phyloP scores from a whole-genome alignment of 2,329 filamentous ascomycete species.

The Venturia asperata region DNA sequence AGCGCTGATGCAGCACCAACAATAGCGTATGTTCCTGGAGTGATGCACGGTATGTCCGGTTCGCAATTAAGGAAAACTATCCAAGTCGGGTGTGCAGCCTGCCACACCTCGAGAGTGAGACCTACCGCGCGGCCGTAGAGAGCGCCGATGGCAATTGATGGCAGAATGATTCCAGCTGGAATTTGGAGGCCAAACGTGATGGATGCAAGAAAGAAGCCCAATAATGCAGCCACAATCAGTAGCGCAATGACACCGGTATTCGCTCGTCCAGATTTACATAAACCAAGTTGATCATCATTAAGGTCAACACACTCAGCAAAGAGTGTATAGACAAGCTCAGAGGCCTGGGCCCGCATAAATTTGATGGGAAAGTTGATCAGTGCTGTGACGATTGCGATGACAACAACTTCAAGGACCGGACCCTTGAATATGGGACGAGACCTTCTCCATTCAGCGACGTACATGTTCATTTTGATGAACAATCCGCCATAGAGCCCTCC shows the following conservation, averaged over 20 bases:
- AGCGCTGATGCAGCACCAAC: conserved; percentile 93
- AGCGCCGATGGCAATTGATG: conserved; percentile 92
- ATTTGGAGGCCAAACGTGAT: conserved; percentile 92
- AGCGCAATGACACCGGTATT: conserved; percentile 77
- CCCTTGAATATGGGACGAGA: conserved; percentile 57
- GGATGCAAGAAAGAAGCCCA: conserved; percentile 78
- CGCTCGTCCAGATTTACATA: conserved; percentile 81
- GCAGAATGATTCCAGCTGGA: conserved; percentile 89
- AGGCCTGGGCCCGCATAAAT: conserved; percentile 89
- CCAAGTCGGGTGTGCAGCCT: conserved; percentile 67
- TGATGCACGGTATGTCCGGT: conserved; percentile 80
- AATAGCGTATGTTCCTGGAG: conserved; percentile 91
- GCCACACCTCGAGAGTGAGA: conserved; percentile 83
- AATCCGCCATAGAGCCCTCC: conserved; percentile 92
- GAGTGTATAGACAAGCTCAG: conserved; percentile 82
- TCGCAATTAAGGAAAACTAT: conserved; percentile 75
- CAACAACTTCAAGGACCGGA: conserved; percentile 70
- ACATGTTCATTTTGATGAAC: conserved; percentile 93
- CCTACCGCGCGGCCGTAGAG: conserved; percentile 83
- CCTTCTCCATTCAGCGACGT: conserved; percentile 72
- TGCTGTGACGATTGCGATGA: conserved; percentile 75
- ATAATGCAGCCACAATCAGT: conserved; percentile 69
- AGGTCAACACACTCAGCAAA: conserved; percentile 85
- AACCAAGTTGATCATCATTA: conserved; percentile 76
- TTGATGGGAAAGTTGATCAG: conserved; percentile 92